phyloP scores from a whole-genome alignment of 495 filamentous ascomycete genomes.

The Pyrenula massariospora region DNA sequence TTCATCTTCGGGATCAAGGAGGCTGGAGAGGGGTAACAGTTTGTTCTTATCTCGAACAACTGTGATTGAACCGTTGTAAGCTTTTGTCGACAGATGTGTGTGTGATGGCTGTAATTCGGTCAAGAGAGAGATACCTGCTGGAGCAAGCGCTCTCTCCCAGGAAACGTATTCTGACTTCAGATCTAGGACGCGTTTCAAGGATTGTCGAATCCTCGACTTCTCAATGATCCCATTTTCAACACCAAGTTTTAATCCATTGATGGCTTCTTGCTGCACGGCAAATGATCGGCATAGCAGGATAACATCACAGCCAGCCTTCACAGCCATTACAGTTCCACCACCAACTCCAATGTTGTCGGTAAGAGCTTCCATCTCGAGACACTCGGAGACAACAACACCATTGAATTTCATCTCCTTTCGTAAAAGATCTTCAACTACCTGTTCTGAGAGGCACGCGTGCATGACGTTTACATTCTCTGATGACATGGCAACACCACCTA shows the following conservation, averaged over 20 bases:
- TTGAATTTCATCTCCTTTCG: conserved; percentile 74
- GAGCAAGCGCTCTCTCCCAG: conserved; percentile 75
- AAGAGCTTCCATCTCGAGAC: conserved; percentile 88
- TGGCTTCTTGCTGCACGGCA: conserved; percentile 74
- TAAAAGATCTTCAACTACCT: conserved; percentile 76
- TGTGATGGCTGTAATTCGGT: conserved; percentile 72
- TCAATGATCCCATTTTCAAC: conserved; percentile 77
- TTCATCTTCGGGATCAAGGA: conserved; percentile 71
- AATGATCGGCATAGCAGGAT: conserved; percentile 77
- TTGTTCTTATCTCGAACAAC: conserved; percentile 74
- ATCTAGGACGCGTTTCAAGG: conserved; percentile 57
- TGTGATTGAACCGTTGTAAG: conserved; percentile 78
- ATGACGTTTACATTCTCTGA: conserved; percentile 81
- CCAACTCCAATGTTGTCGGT: conserved; percentile 87
- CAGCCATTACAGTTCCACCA: conserved; percentile 85
- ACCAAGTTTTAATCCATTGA: conserved; percentile 71
- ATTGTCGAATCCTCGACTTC: conserved; percentile 60
- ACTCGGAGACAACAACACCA: conserved; percentile 87
- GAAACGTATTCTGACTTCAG: conserved; percentile 69
- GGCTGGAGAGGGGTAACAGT: conserved; percentile 63
- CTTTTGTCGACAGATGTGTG: conserved; percentile 62
- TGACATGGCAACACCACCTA: conserved; percentile 78
- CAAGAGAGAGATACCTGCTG: conserved; percentile 56
- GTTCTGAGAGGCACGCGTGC: conserved; percentile 83
- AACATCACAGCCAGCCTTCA: conserved; percentile 83